A percentile compares a stretch with the other conserved stretches of the same genome.
Evolutionary conservation across 2,329 filamentous ascomycete species (phyloP).

Genomic region (Apiospora arundinis): DNA sequence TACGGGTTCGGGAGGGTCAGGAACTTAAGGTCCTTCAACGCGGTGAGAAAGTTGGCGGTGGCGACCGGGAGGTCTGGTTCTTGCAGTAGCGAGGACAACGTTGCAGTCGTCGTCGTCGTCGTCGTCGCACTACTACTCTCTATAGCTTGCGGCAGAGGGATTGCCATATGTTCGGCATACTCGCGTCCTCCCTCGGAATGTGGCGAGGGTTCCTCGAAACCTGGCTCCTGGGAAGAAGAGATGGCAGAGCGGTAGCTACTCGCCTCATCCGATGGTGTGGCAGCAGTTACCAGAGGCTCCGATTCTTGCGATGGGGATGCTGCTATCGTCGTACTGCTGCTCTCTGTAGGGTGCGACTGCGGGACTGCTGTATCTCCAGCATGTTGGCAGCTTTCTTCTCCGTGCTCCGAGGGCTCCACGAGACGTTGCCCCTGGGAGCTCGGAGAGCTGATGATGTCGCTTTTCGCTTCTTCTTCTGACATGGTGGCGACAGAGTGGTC

Average conservation of each 20-base stretch:
- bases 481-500: too few relatives aligned
- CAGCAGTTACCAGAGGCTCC: not conserved
- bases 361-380: too few relatives aligned
- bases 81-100: too few relatives aligned
- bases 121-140: not conserved
- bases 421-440: not conserved
- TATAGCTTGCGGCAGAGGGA: not conserved
- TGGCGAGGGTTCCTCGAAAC: not conserved
- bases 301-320: not conserved
- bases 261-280: not conserved
- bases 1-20: not conserved
- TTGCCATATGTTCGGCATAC: too few relatives aligned
- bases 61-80: not conserved
- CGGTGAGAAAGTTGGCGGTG: not conserved
- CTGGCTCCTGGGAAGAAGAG: not conserved
- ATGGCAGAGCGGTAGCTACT: not conserved
- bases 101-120: too few relatives aligned
- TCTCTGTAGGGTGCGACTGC: too few relatives aligned
- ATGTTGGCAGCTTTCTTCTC: too few relatives aligned
- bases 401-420: not conserved
- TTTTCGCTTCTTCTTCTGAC: not conserved
- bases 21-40: not conserved
- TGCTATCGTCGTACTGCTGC: too few relatives aligned
- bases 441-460: not conserved
- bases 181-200: too few relatives aligned